Conservation (phyloP, 495 filamentous ascomycete species). For the Tuber aestivum region DNA sequence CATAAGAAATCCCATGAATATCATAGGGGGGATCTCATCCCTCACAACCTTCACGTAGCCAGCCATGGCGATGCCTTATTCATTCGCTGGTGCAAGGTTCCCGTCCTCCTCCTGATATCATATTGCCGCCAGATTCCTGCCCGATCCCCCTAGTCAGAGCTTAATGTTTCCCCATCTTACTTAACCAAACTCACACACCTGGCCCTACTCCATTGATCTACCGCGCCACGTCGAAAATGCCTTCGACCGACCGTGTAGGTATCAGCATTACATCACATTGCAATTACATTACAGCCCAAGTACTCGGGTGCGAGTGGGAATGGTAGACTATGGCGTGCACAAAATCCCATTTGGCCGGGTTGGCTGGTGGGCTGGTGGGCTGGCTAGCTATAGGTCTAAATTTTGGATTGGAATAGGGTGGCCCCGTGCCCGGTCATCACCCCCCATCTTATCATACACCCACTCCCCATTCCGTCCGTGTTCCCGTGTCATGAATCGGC, state of each 20-base stretch:
- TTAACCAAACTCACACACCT: background rate
- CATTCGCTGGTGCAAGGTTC: background rate
- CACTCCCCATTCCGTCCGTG: background rate
- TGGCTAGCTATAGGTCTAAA: no score
- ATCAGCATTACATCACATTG: background rate
- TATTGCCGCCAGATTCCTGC: background rate
- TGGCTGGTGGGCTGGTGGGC: no score
- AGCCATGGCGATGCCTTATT: background rate
- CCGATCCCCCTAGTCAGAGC: background rate
- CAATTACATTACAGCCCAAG: no score
- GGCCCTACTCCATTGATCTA: background rate
- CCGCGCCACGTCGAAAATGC: background rate
- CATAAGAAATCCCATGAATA: no score
- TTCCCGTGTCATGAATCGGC: background rate
- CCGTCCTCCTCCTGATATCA: background rate
- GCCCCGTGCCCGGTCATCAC: background rate
- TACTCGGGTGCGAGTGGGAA: no score
- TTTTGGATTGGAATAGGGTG: background rate
- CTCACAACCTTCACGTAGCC: background rate
- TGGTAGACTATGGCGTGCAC: background rate
- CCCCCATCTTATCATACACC: background rate
- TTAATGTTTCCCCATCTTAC: background rate
- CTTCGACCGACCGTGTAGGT: background rate
- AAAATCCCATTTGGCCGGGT: background rate
- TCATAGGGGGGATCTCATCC: no score